Conservation (phyloP, 1,139 yeast genomes). For the Tardiomyces depauwii region DNA sequence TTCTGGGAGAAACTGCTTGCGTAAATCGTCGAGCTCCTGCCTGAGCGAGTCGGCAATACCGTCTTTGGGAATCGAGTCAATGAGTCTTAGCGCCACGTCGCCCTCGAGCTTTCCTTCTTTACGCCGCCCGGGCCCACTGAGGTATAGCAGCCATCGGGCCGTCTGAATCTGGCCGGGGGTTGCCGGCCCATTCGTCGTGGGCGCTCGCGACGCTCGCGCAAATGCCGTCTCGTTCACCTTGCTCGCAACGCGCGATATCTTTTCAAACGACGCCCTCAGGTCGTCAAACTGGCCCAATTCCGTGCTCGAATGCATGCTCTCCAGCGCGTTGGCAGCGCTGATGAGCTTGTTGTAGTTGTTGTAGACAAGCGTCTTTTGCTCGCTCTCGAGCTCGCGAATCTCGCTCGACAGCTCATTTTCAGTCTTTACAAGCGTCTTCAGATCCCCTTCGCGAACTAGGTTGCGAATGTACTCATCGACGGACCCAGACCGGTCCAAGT, state of each 20-base stretch:
- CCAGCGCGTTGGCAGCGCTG: constrained; percentile 28
- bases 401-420: constrained; percentile 25
- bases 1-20: neutral
- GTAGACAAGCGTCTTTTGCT: constrained; percentile 33
- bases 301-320: constrained; percentile 2
- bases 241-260: neutral
- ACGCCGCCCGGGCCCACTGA: neutral
- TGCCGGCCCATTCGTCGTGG: neutral
- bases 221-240: neutral
- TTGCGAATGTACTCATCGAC: constrained; percentile 14
- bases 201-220: neutral
- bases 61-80: neutral
- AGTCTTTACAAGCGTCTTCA: constrained; percentile 19
- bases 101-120: neutral
- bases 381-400: constrained; percentile 28
- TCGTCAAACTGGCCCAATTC: neutral
- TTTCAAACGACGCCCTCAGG: neutral
- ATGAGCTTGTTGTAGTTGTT: constrained; percentile 33
- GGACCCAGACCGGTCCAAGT: neutral
- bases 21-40: neutral
- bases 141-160: neutral
- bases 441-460: constrained; percentile 15
- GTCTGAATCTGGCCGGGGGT: neutral
- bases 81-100: neutral
- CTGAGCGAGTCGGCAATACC: neutral